Evolutionary conservation across 495 filamentous ascomycete species (phyloP), one percentile per base, ranked within the genome.

Genomic region (Aspergillus biplanus): DNA sequence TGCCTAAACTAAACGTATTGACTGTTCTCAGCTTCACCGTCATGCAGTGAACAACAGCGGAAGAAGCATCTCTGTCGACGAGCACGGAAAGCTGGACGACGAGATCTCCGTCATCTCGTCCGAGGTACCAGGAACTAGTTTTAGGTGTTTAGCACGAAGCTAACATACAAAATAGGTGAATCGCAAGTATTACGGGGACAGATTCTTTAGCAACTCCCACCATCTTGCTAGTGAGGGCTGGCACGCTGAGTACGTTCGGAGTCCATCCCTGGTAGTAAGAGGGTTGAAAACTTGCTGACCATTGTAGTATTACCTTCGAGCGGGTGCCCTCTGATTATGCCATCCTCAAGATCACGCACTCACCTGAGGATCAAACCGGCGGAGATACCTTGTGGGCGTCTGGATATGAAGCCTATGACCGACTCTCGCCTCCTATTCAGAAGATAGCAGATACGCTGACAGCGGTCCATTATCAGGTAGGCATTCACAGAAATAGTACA

Each of bases 361-460:
- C 39, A 8, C 60, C 60, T 0, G 52, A 62, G 13, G 58, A 61
- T 11, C 48, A 61, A n/a, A 57, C 42, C 13, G 60, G 60, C 8
- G 60, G 60, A 3, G 53, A 62, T 42, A 62, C 60, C 0, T 53
- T 62, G 6, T 62, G 44, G 52, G 52, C 60, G 12, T 62, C 60
- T 7, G 52, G 60, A 12, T 62, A 62, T 31, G 60, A 57, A 27
- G 60, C 44, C 6, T 62, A 62, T 31, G 52, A 62, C 53, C 44
- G 53, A 11, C 27, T 62, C 1, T 62, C 60, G 15, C 52, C 39
- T 39, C 53, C 60, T 0, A 37, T 37, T 11, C 52, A 57, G 27
- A 42, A 31, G 8, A 7, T 62, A 6, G 44, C 42, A 0, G 60
- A 62, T n/a, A 52, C 32, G 12, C 21, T 62, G 44, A 56, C 59